These are phyloP conservation scores for Coemansia sp. DNA, from an alignment of 192 early-diverging fungal genomes.

Conservation along the genomic window DNA sequence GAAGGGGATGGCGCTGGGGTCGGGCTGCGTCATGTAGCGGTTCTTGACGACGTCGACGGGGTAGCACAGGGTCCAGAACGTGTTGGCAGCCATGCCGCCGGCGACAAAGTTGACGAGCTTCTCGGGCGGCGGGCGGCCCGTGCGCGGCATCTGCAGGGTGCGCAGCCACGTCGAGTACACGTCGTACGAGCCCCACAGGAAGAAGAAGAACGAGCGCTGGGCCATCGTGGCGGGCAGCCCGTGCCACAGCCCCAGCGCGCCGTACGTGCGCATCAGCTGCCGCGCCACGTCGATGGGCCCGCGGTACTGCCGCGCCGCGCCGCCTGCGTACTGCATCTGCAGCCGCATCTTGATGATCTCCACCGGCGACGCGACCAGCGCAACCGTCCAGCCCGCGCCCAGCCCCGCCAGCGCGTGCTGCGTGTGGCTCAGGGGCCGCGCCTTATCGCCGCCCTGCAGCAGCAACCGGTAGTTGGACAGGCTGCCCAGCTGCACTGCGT, in stretches of 20 bases:
- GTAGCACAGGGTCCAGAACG: slow-evolving; percentile 85
- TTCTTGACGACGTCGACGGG: slow-evolving; percentile 91
- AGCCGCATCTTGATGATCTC: slow-evolving; percentile 72
- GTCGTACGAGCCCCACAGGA: slow-evolving; percentile 59
- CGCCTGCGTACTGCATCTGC: slow-evolving; percentile 73
- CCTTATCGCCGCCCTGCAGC: slow-evolving; percentile 62
- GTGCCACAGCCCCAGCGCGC: slow-evolving; percentile 76
- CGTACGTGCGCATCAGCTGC: slow-evolving; percentile 72
- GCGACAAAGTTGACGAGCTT: slow-evolving; percentile 69
- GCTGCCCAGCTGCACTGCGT: slow-evolving; percentile 71
- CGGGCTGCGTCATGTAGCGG: slow-evolving; percentile 88
- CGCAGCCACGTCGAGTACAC: slow-evolving; percentile 50
- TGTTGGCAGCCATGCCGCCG: slow-evolving; percentile 83
- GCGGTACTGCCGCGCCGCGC: slow-evolving; percentile 64
- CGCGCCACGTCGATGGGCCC: slow-evolving; percentile 86
- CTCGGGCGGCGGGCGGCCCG: slow-evolving; percentile 46
- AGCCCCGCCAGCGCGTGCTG: slow-evolving; percentile 71
- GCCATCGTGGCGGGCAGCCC: slow-evolving; percentile 81
- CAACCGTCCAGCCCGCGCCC: slow-evolving; percentile 75
- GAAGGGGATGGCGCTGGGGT: slow-evolving; percentile 58
- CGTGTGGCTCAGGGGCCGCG: slow-evolving; percentile 58
- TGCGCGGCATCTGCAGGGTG: slow-evolving; percentile 39
- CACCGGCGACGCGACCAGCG: slow-evolving; percentile 77
- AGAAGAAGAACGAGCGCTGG: slow-evolving; percentile 83
- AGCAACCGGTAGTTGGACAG: slow-evolving; percentile 77